Percentiles rank a stretch among this genome's conserved stretches.
Conservation (phyloP, 108 stramenopile genomes). For the Nitzschia palea region DNA sequence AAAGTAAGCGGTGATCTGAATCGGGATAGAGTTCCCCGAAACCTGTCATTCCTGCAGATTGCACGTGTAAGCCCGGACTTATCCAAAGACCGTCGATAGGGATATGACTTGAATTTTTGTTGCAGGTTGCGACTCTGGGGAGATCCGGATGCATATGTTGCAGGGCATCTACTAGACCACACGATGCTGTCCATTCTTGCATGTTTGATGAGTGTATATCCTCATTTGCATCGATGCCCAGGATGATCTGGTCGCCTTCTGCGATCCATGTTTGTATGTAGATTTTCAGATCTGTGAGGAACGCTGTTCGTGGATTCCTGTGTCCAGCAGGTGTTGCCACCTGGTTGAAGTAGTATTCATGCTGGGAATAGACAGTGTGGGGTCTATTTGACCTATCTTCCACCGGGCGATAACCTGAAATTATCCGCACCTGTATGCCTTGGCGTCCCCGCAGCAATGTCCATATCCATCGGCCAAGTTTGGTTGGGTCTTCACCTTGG, state of each 20-base stretch:
- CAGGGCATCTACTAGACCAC: not conserved
- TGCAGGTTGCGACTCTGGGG: not conserved
- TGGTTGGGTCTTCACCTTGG: not conserved
- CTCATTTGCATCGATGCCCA: not conserved
- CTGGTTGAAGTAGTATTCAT: not conserved
- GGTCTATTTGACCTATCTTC: not conserved
- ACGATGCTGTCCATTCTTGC: not conserved
- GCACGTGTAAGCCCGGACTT: not conserved
- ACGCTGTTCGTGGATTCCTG: not conserved
- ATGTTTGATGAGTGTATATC: not conserved
- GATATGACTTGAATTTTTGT: not conserved
- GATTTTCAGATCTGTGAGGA: not conserved
- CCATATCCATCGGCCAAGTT: not conserved
- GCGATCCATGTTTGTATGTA: not conserved
- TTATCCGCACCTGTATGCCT: not conserved
- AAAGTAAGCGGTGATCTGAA: not conserved
- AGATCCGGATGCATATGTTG: not conserved
- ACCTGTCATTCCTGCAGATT: not conserved
- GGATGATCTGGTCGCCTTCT: not conserved
- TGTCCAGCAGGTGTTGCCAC: not conserved
- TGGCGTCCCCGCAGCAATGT: not conserved
- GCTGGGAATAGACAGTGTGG: not conserved
- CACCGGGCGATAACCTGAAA: not conserved
- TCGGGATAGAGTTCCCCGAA: not conserved
- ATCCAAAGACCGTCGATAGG: conserved; percentile 4